phyloP scores from a whole-genome alignment of 2,329 filamentous ascomycete genomes.

The Aureobasidium vineae region DNA sequence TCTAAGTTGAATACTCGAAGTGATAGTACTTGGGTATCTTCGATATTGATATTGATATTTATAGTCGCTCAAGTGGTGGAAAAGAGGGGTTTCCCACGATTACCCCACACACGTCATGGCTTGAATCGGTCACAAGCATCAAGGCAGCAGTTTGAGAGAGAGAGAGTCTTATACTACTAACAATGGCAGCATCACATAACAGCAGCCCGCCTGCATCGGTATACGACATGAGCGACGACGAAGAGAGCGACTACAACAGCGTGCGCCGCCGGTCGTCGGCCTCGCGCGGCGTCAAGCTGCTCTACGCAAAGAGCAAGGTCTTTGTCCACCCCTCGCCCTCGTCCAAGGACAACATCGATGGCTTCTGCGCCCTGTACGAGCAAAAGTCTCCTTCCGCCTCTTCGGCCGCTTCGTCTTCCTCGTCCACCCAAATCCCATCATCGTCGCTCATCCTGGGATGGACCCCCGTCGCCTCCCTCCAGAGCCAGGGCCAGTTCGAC shows the following conservation, averaged over 20 bases:
- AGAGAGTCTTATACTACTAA: no score
- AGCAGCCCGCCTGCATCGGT: conserved; percentile 71
- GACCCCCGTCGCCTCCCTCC: conserved; percentile 81
- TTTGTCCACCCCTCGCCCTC: conserved; percentile 94
- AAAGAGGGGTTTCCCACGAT: neutral
- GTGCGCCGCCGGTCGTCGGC: conserved; percentile 78
- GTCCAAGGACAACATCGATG: conserved; percentile 91
- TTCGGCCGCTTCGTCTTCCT: conserved; percentile 44
- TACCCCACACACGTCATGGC: conserved; percentile 24
- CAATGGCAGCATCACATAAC: neutral
- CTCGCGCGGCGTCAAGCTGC: conserved; percentile 82
- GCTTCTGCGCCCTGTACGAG: conserved; percentile 89
- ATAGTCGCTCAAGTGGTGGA: neutral
- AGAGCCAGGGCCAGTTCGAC: conserved; percentile 69
- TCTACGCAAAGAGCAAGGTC: conserved; percentile 97
- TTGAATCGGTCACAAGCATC: neutral
- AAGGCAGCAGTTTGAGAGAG: conserved; percentile 16
- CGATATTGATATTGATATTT: no score
- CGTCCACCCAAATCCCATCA: conserved; percentile 50
- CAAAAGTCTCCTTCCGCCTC: conserved; percentile 62
- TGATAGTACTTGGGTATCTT: no score
- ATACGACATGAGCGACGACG: conserved; percentile 95
- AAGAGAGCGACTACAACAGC: conserved; percentile 92
- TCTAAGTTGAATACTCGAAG: no score
- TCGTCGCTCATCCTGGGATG: conserved; percentile 85